These are phyloP conservation scores for Scytalidium lignicola DNA, from an alignment of 2,329 filamentous ascomycete genomes.

Conservation along the genomic window DNA sequence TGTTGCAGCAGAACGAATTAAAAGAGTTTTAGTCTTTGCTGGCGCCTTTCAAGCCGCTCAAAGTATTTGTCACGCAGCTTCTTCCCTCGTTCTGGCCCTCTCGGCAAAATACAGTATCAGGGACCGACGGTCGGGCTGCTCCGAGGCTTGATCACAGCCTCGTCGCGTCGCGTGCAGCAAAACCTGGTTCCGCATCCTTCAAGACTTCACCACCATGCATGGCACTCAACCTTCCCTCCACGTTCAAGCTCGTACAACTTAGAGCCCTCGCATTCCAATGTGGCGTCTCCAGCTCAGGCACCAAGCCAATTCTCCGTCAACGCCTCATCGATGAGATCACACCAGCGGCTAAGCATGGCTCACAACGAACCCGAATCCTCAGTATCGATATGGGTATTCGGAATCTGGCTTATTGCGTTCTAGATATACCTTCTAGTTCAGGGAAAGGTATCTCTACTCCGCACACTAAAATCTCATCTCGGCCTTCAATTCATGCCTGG, in stretches of 20 bases:
- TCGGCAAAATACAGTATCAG: too few species aligned
- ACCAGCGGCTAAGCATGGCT: slow-evolving; percentile 13
- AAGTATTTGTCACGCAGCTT: not conserved
- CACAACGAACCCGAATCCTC: slow-evolving; percentile 44
- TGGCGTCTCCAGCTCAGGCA: slow-evolving; percentile 54
- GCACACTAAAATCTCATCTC: slow-evolving; percentile 17
- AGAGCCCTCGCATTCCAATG: slow-evolving; percentile 55
- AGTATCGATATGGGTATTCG: slow-evolving; percentile 83
- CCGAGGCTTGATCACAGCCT: not conserved
- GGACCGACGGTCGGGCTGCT: too few species aligned
- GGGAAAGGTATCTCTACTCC: slow-evolving; percentile 15
- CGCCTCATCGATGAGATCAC: slow-evolving; percentile 40
- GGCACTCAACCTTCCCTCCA: slow-evolving; percentile 21
- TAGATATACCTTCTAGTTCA: slow-evolving; percentile 32
- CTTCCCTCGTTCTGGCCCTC: not conserved
- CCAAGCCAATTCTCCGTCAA: slow-evolving; percentile 49
- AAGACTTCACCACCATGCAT: slow-evolving; percentile 19
- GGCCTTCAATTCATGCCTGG: slow-evolving; percentile 33
- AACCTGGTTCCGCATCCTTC: not conserved
- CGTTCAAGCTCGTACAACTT: slow-evolving; percentile 47
- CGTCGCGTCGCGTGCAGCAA: not conserved
- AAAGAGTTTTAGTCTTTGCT: too few species aligned
- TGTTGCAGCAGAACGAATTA: too few species aligned
- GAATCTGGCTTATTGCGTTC: slow-evolving; percentile 70
- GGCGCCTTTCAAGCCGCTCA: too few species aligned